Conservation (phyloP, 2,329 filamentous ascomycete species). For the Trichoderma sp. region DNA sequence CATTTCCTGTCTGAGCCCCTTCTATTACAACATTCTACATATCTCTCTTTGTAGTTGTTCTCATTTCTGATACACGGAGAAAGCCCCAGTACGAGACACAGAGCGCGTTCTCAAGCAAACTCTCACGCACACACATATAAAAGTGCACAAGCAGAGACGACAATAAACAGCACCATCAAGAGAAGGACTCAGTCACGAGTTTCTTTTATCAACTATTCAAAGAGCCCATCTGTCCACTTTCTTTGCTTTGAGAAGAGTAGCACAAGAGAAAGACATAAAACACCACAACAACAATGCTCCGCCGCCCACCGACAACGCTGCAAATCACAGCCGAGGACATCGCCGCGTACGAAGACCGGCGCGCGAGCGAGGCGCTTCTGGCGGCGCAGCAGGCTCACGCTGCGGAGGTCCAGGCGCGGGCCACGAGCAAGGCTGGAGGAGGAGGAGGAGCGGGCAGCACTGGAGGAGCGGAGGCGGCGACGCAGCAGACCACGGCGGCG, state of each 20-base stretch:
- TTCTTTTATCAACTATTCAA: neutral
- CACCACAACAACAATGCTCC: constrained; percentile 50
- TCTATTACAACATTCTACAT: neutral
- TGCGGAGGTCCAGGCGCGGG: constrained; percentile 25
- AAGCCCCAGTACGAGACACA: neutral
- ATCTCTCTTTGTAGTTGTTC: neutral
- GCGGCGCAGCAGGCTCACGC: constrained; percentile 33
- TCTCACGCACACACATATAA: neutral
- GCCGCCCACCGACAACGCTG: constrained; percentile 65
- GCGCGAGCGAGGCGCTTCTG: constrained; percentile 42
- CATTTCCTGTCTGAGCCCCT: too few species aligned
- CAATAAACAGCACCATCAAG: neutral
- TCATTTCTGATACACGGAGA: neutral
- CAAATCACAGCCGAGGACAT: constrained; percentile 68
- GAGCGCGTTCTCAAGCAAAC: neutral
- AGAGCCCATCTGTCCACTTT: neutral
- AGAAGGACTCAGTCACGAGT: neutral
- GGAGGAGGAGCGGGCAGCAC: too few species aligned
- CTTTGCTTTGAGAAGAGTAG: neutral
- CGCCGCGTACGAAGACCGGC: constrained; percentile 65
- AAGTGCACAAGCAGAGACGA: neutral
- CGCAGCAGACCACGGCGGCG: constrained; percentile 22
- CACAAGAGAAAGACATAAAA: neutral
- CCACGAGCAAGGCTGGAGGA: constrained; percentile 16
- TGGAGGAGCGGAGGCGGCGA: constrained; percentile 25